Evolutionary conservation across 495 filamentous ascomycete genomes (phyloP), one percentile per base, ranked within the genome.

Genomic region (Penicillium riverlandense): DNA sequence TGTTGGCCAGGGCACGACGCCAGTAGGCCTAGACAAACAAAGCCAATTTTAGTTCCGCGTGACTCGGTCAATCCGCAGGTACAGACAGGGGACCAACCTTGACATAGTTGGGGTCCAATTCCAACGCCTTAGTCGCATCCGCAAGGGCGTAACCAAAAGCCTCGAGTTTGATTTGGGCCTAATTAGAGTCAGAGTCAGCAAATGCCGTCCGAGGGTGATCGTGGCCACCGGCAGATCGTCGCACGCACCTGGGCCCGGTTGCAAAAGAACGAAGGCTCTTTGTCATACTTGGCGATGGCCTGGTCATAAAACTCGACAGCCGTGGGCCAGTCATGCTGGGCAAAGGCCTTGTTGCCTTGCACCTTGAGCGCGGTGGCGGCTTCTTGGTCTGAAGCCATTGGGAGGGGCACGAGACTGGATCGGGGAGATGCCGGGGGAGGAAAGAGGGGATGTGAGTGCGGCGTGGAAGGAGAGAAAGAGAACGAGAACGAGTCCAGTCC

Each of bases 81-180:
- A 6, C 22, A 16, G 15, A 22, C 22, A 22, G 22, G 30, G 35
- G 40, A 63, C 62, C 48, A 32, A 89, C 88, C 80, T 96, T 96
- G 57, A 86, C 75, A 58, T 92, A 88, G 58, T 72, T 74, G n/a
- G 86, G 77, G 58, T 97, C 88, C 38, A 97, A 72, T 57, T 96
- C 90, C 54, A 96, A 82, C 13, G 94, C 91, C 65, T 86, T 90
- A n/a, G 85, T 85, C 22, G 92, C 94, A 69, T 99, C 92, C 16
- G 84, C 74, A 49, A 96, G 84, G 8, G 92, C 90, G 64, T 88
- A 90, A 11, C 92, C 92, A 64, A 89, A 96, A 22, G 90, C 76
- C 68, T 99, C 92, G 41, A 90, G 81, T 74, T 96, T 97, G 63
- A 96, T 89, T 61, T 99, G 78, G 43, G 88, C 85, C 88, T 95